These are phyloP conservation scores for Cunninghamia lanceolata DNA, from an alignment of 75 land plant genomes.

Conservation along the genomic window DNA sequence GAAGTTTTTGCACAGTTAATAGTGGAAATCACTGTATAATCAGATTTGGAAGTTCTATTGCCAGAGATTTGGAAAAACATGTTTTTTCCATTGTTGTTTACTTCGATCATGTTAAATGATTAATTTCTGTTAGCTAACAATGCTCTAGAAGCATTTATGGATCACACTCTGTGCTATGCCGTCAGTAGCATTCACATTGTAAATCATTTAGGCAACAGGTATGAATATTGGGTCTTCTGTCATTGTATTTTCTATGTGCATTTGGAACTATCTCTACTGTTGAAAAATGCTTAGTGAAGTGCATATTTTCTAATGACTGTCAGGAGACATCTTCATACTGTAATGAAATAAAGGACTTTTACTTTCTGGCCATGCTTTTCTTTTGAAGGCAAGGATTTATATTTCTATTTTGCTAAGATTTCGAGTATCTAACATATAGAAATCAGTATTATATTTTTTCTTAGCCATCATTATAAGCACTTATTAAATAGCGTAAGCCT, in stretches of 20 bases:
- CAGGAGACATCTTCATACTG: neutral
- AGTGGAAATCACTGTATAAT: neutral
- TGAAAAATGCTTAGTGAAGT: neutral
- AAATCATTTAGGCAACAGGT: neutral
- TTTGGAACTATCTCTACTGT: neutral
- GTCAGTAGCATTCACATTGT: neutral
- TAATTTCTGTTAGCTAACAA: neutral
- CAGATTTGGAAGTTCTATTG: neutral
- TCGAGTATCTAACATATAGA: neutral
- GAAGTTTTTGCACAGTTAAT: neutral
- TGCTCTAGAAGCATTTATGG: neutral
- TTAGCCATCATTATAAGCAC: neutral
- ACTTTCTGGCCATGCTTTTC: neutral
- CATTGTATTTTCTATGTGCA: neutral
- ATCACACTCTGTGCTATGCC: neutral
- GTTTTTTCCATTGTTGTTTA: neutral
- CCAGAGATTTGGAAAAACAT: neutral
- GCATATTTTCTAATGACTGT: neutral
- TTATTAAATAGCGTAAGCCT: neutral
- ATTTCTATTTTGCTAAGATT: neutral
- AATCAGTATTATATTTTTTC: neutral
- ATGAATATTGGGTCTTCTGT: neutral
- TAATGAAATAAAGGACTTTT: neutral
- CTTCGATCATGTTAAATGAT: neutral
- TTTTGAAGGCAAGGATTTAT: neutral